Conservation (phyloP, 2,329 filamentous ascomycete species). For the Lasiodiplodia sp. region DNA sequence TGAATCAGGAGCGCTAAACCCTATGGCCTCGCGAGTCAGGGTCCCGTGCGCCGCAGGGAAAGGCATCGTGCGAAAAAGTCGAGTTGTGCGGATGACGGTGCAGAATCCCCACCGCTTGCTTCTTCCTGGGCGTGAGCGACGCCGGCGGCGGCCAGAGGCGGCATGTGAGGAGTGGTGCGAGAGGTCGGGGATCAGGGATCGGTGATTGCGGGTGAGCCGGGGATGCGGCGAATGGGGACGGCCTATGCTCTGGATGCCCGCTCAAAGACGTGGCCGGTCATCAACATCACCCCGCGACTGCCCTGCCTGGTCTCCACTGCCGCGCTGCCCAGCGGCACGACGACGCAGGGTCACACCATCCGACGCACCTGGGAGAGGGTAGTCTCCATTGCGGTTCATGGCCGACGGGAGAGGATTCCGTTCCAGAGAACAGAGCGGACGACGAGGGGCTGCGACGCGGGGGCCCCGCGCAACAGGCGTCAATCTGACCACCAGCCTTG, state of each 20-base stretch:
- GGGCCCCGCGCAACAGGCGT: background rate
- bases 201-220: constrained; percentile 9
- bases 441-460: background rate
- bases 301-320: background rate
- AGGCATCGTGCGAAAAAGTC: background rate
- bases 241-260: constrained; percentile 2
- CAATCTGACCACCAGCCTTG: background rate
- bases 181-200: constrained; percentile 15
- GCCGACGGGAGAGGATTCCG: constrained; percentile 10
- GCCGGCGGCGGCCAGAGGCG: background rate
- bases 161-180: background rate
- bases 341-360: constrained; percentile 11
- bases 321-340: background rate
- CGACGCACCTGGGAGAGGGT: background rate
- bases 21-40: constrained; percentile 13
- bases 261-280: constrained; percentile 14
- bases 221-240: constrained; percentile 1
- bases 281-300: background rate
- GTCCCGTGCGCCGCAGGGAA: background rate
- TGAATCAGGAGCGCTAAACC: constrained; percentile 21
- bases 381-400: constrained; percentile 4
- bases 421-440: background rate
- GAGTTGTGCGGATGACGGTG: constrained; percentile 4
- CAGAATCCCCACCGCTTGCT: background rate
- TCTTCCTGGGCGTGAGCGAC: background rate